These are phyloP conservation scores for Nicotiana attenuata DNA, from an alignment of 257 asterid genomes.

Conservation along the genomic window DNA sequence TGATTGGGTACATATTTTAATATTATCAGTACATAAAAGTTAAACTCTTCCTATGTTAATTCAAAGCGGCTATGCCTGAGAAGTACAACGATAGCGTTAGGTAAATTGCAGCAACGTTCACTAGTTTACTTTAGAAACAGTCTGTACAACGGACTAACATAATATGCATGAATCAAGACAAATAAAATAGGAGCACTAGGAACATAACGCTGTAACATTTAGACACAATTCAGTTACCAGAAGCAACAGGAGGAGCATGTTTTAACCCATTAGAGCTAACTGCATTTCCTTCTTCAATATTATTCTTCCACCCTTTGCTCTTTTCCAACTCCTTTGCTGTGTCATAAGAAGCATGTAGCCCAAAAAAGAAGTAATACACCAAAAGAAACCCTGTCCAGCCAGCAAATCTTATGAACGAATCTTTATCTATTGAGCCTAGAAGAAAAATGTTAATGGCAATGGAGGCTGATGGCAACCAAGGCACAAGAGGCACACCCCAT, in stretches of 20 bases:
- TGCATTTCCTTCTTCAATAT: constrained; percentile 34
- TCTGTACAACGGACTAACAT: not conserved
- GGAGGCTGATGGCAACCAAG: constrained; percentile 62
- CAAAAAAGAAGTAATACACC: constrained; percentile 43
- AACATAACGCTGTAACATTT: not conserved
- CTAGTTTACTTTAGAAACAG: not conserved
- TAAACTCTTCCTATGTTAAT: no score
- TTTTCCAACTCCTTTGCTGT: constrained; percentile 39
- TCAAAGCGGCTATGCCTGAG: no score
- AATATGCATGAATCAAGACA: not conserved
- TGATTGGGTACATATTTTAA: no score
- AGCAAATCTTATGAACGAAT: constrained; percentile 39
- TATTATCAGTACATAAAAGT: not conserved
- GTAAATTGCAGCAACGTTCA: no score
- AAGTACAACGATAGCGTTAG: no score
- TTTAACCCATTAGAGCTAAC: not conserved
- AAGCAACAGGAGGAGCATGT: not conserved
- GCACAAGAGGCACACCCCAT: constrained; percentile 69
- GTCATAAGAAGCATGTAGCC: constrained; percentile 64
- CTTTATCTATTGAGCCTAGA: no score
- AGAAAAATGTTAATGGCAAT: constrained; percentile 54
- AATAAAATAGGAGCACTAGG: not conserved
- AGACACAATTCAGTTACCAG: not conserved
- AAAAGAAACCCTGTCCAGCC: constrained; percentile 44
- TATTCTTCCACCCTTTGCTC: constrained; percentile 16